Evolutionary conservation across 345 rosid genomes (phyloP).

Genomic region (Stellera chamaejasme): DNA sequence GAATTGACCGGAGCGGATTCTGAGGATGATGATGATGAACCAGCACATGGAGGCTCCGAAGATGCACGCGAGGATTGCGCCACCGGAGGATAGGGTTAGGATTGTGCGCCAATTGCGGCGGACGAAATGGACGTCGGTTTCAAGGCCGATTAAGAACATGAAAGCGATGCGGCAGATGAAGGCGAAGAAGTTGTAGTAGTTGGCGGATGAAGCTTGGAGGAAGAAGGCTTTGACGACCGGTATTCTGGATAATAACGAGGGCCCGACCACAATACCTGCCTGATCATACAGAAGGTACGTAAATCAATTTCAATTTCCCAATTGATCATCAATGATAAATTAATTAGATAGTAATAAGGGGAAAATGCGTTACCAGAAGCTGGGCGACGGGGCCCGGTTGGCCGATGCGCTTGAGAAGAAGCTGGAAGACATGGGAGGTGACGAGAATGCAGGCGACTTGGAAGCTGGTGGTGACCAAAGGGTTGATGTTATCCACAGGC

Average conservation of each 20-base stretch:
- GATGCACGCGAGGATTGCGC: slow-evolving; percentile 23
- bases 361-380: slow-evolving; percentile 40
- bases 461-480: slow-evolving; percentile 44
- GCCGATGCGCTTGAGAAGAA: slow-evolving; percentile 60
- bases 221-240: slow-evolving; percentile 27
- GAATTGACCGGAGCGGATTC: slow-evolving; percentile 9
- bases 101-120: slow-evolving; percentile 41
- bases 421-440: slow-evolving; percentile 72
- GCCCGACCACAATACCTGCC: slow-evolving; percentile 82
- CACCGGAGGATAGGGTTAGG: slow-evolving; percentile 37
- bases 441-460: slow-evolving; percentile 78
- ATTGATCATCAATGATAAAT: too few relatives aligned
- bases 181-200: slow-evolving; percentile 39
- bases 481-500: slow-evolving; percentile 34
- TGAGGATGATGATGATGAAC: slow-evolving; percentile 22
- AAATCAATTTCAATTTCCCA: neutral
- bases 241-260: slow-evolving; percentile 52
- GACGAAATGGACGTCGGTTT: slow-evolving; percentile 48
- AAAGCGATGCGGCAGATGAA: slow-evolving; percentile 49
- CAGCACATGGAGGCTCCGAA: slow-evolving; percentile 32
- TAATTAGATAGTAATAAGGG: neutral
- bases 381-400: slow-evolving; percentile 89
- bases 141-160: slow-evolving; percentile 77
- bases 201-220: slow-evolving; percentile 42
- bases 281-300: slow-evolving; percentile 18